Percentiles rank a stretch among this genome's conserved stretches.
phyloP scores from a whole-genome alignment of 371 early-diverging fungal species.

The Actinomortierella ambigua region DNA sequence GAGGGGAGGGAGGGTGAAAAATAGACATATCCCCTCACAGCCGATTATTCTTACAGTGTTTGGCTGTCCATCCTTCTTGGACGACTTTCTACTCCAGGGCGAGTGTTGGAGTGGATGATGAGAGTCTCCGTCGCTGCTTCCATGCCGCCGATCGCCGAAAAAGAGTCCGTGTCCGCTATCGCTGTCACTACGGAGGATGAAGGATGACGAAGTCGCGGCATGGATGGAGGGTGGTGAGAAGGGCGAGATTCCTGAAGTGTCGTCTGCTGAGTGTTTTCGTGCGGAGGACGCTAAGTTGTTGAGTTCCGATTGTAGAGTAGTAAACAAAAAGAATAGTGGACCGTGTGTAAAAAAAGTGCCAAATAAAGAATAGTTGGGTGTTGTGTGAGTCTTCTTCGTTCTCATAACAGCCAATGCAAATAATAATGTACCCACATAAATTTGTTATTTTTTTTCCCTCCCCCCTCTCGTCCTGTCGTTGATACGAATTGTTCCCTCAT shows the following conservation, averaged over 20 bases:
- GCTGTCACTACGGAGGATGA: conserved; percentile 15
- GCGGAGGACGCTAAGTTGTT: neutral
- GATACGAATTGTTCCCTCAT: too few species aligned
- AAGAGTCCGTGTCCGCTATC: conserved; percentile 9
- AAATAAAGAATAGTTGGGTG: too few species aligned
- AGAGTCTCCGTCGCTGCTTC: conserved; percentile 29
- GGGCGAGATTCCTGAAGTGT: conserved; percentile 10
- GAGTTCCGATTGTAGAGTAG: neutral
- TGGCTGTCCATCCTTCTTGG: conserved; percentile 15
- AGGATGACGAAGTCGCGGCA: conserved; percentile 4
- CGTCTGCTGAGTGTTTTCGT: conserved; percentile 36
- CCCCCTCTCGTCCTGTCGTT: too few species aligned
- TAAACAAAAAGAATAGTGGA: neutral
- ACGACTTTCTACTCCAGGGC: conserved; percentile 12
- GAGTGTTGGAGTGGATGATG: neutral
- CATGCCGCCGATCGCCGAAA: conserved; percentile 19
- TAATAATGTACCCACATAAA: too few species aligned
- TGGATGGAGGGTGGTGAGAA: conserved; percentile 3
- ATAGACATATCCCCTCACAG: too few species aligned
- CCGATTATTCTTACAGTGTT: too few species aligned
- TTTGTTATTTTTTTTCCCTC: too few species aligned
- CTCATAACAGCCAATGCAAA: too few species aligned
- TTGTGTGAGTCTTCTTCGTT: too few species aligned
- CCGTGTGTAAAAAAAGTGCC: too few species aligned
- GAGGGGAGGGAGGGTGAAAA: too few species aligned